Evolutionary conservation across 2,329 filamentous ascomycete genomes (phyloP).

Genomic region (Neocucurbitaria cava): DNA sequence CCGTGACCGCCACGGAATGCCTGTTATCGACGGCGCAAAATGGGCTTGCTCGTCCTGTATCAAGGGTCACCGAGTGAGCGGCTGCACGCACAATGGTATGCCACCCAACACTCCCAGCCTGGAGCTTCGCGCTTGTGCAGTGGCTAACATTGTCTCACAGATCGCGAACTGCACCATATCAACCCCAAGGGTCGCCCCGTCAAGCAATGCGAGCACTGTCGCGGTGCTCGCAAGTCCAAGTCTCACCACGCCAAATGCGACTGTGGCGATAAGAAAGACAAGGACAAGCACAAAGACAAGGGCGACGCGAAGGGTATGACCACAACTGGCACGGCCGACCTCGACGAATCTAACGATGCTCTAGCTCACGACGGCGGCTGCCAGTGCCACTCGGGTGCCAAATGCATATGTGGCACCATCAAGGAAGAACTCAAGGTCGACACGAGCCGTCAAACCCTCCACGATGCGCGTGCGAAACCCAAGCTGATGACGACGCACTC

Average conservation of each 20-base stretch:
- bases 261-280: conserved; percentile 89
- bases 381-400: conserved; percentile 65
- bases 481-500: conserved; percentile 64
- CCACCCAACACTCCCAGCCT: conserved; percentile 24
- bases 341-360: conserved; percentile 39
- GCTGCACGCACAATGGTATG: conserved; percentile 92
- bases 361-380: conserved; percentile 52
- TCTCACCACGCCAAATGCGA: conserved; percentile 95
- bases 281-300: conserved; percentile 57
- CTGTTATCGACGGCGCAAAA: conserved; percentile 81
- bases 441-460: conserved; percentile 53
- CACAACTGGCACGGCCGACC: conserved; percentile 40
- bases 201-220: conserved; percentile 97
- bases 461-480: conserved; percentile 60
- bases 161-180: conserved; percentile 90
- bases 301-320: conserved; percentile 49
- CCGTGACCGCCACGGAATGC: conserved; percentile 44
- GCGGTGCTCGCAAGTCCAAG: conserved; percentile 93
- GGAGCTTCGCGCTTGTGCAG: conserved; percentile 20
- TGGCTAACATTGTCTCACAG: conserved; percentile 56
- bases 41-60: conserved; percentile 98
- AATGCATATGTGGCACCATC: conserved; percentile 66
- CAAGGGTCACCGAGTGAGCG: conserved; percentile 97
- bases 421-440: conserved; percentile 59
- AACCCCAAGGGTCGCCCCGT: conserved; percentile 98